Evolutionary conservation across 768 basidiomycete species (phyloP), one percentile per base, ranked within the genome.

Genomic region (Cubamyces lactineus): DNA sequence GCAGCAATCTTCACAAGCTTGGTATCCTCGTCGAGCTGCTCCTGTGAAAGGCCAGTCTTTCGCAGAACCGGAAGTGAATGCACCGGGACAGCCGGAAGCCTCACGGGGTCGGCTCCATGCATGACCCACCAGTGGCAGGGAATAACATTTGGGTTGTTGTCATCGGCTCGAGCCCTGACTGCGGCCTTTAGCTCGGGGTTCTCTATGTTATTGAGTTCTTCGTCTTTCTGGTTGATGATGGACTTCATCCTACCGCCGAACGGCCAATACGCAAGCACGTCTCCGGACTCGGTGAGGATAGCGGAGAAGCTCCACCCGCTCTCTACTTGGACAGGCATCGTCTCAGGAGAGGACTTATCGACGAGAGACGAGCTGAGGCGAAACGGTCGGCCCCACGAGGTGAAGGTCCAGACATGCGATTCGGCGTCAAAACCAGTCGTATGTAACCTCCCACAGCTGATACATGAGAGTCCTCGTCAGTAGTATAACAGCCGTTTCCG

Each of bases 301-400:
- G 86, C 82, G n/a, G 88, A 88, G 72, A 89, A 91, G 15, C 69
- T 62, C 94, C 94, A 95, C 45, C 94, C 93, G 66, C 90, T 88
- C 71, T 88, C 88, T 40, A 92, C 80, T 71, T 90, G 90, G 2
- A 73, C 64, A 43, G 86, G 82, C 3, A 74, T 76, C 34, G 87
- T 74, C 24, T 84, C 73, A 2, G 77, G 70, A 16, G 84, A 79
- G 1, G 76, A 75, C 11, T 72, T 74, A 62, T 79, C 77, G 53
- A 82, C 62, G 38, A 75, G 71, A 0, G 75, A 67, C 0, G 79
- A 76, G 16, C 69, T 57, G 41, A 94, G 77, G 45, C 78, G 77
- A 76, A 90, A 90, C 1, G 93, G 91, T 21, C 89, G 80, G 3
- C 92, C 94, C 84, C 92, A 94, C 66, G 79, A 86, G 5, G 80